Conservation (phyloP, 805 yeast species). For the Monosporozyma yasuniensis region DNA sequence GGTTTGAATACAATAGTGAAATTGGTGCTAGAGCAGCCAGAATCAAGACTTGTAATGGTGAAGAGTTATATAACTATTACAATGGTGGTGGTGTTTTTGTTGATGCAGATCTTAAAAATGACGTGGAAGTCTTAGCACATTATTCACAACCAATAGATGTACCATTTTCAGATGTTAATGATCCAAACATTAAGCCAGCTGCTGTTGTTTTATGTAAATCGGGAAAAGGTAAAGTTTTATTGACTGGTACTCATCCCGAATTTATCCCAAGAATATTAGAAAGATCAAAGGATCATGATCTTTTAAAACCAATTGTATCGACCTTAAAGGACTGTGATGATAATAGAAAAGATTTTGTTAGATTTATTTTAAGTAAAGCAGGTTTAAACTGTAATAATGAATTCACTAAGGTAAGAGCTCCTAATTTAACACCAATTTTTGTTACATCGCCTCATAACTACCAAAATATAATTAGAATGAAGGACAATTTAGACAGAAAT, state of each 20-base stretch:
- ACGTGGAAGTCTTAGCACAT: constrained; percentile 65
- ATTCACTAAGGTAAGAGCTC: constrained; percentile 39
- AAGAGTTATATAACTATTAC: constrained; percentile 40
- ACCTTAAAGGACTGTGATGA: constrained; percentile 37
- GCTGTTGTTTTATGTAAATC: constrained; percentile 62
- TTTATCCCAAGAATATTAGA: constrained; percentile 49
- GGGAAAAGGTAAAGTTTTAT: constrained; percentile 63
- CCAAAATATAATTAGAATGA: constrained; percentile 10
- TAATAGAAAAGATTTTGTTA: constrained; percentile 47
- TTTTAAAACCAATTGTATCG: constrained; percentile 32
- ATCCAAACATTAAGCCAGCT: constrained; percentile 35
- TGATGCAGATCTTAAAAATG: constrained; percentile 51
- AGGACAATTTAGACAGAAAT: constrained; percentile 7
- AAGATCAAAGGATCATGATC: constrained; percentile 26
- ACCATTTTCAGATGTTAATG: constrained; percentile 26
- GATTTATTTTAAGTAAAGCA: constrained; percentile 45
- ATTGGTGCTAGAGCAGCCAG: constrained; percentile 59
- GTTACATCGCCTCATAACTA: constrained; percentile 24
- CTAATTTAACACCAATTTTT: constrained; percentile 60
- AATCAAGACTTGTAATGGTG: constrained; percentile 34
- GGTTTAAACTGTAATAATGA: constrained; percentile 61
- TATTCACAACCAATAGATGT: constrained; percentile 54
- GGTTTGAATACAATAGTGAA: constrained; percentile 72
- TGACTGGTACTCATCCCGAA: constrained; percentile 89
- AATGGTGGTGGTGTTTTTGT: constrained; percentile 90